Percentiles rank a stretch among this genome's conserved stretches.
Evolutionary conservation across 1,139 yeast genomes (phyloP).

Genomic region (Magnusiomyces clavatus): DNA sequence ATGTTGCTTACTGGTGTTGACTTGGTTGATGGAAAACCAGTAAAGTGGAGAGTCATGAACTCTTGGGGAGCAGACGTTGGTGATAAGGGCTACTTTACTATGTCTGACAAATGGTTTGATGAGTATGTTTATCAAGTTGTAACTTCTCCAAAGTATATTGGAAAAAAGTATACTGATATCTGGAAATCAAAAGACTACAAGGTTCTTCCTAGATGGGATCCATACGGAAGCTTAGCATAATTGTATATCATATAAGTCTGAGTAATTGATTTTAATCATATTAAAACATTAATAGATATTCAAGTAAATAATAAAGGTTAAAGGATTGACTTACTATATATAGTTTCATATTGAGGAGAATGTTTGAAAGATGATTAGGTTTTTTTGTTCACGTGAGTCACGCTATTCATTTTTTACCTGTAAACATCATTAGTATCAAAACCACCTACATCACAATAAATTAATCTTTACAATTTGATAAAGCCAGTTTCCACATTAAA

Average conservation of each 20-base stretch:
- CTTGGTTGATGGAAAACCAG: conserved; percentile 41
- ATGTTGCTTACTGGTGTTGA: conserved; percentile 65
- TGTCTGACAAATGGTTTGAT: conserved; percentile 62
- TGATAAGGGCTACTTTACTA: conserved; percentile 53
- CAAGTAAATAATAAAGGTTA: too few relatives aligned
- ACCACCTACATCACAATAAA: too few relatives aligned
- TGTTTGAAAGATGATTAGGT: too few relatives aligned
- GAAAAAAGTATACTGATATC: conserved; percentile 38
- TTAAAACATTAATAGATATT: too few relatives aligned
- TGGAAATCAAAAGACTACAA: conserved; percentile 45
- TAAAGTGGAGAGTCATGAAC: conserved; percentile 64
- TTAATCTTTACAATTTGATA: too few relatives aligned
- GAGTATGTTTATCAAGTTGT: conserved; percentile 62
- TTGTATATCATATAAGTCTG: background rate
- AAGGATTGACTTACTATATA: too few relatives aligned
- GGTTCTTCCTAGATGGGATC: conserved; percentile 58
- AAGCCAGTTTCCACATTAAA: too few relatives aligned
- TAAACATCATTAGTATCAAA: too few relatives aligned
- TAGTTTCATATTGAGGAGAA: too few relatives aligned
- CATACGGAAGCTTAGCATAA: conserved; percentile 56
- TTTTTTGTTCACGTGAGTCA: too few relatives aligned
- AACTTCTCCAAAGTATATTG: conserved; percentile 43
- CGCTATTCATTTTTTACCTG: too few relatives aligned
- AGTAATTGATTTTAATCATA: too few relatives aligned
- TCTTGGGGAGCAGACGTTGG: conserved; percentile 61